Evolutionary conservation across 176 grass and related monocot species (phyloP), one percentile per base, ranked within the genome.

Genomic region (Metroxylon sagu): DNA sequence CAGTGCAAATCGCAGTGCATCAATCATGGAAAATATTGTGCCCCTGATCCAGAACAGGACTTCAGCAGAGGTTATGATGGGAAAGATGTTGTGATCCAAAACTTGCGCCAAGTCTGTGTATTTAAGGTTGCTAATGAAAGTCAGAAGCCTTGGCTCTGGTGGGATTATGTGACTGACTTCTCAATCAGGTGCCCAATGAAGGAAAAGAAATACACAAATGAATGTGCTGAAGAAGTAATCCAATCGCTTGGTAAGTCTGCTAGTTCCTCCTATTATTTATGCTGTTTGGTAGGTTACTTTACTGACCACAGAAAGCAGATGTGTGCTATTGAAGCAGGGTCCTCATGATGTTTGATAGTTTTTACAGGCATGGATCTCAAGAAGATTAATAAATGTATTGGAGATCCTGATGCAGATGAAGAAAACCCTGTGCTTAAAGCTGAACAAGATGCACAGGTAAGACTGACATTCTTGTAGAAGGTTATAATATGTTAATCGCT

Each of bases 51-150:
- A 0, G 85, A 95, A 68, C 89, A 95, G 76, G 85, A 95, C 76
- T 95, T 95, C 57, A 95, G 82, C 72, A 89, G 83, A 76, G 89
- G 89, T 1, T 95, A 89, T 95, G 89, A 89, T 73, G 89, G 89
- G 31, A 95, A 89, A 65, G 89, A 95, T 48, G 89, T 95, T 21
- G 85, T 95, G 69, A 60, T 95, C 59, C 89, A 95, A 29, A 95
- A 95, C 59, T 75, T 95, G 69, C 85, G 79, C 0, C 85, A 95
- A 72, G 76, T 85, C 25, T 95, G 89, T 62, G 76, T 89, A 29
- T 83, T 77, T 66, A 83, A 79, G 65, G 76, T 83, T 72, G 82
- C 82, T 29, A 95, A 89, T 72, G 82, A 95, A 30, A 82, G 67
- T 70, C 59, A 71, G 39, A 95, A 95, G 12, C 78, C 82, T 31